Conservation (phyloP, 192 early-diverging fungal species). For the Podochytrium sp. region DNA sequence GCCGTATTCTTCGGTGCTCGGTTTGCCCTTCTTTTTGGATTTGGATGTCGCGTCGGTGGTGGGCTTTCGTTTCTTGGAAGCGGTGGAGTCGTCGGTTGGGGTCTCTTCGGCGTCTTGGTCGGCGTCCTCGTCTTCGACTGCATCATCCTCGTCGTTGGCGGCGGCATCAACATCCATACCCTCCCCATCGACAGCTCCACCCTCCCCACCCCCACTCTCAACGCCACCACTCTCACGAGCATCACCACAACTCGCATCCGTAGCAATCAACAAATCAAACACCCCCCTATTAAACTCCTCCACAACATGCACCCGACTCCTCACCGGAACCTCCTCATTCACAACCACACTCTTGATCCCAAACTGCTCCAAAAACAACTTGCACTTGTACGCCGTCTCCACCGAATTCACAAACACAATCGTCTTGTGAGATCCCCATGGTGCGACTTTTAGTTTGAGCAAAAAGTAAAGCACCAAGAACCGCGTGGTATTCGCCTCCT, state of each 20-base stretch:
- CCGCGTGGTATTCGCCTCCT: conserved; percentile 46
- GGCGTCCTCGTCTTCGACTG: conserved; percentile 10
- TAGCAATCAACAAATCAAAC: conserved; percentile 95
- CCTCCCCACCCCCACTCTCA: conserved; percentile 20
- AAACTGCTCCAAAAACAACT: conserved; percentile 97
- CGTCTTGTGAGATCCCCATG: conserved; percentile 86
- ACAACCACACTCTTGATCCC: conserved; percentile 87
- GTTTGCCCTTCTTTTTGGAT: conserved; percentile 44
- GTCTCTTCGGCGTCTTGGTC: conserved; percentile 7
- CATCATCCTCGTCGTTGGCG: conserved; percentile 25
- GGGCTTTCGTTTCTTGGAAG: background rate
- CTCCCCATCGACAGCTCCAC: background rate
- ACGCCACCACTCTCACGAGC: conserved; percentile 29
- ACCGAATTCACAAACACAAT: conserved; percentile 97
- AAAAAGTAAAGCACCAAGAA: conserved; percentile 88
- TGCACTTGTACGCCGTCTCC: conserved; percentile 88
- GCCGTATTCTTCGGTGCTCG: conserved; percentile 87
- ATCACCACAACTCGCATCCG: conserved; percentile 75
- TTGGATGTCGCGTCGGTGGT: conserved; percentile 27
- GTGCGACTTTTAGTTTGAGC: conserved; percentile 77
- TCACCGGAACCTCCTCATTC: conserved; percentile 94
- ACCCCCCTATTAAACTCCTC: conserved; percentile 96
- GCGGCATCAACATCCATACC: background rate
- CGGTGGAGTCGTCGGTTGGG: background rate
- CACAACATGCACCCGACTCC: conserved; percentile 88